Percentiles rank a stretch among this genome's conserved stretches.
Conservation (phyloP, 2,329 filamentous ascomycete genomes). For the Nigrograna mackinnonii region DNA sequence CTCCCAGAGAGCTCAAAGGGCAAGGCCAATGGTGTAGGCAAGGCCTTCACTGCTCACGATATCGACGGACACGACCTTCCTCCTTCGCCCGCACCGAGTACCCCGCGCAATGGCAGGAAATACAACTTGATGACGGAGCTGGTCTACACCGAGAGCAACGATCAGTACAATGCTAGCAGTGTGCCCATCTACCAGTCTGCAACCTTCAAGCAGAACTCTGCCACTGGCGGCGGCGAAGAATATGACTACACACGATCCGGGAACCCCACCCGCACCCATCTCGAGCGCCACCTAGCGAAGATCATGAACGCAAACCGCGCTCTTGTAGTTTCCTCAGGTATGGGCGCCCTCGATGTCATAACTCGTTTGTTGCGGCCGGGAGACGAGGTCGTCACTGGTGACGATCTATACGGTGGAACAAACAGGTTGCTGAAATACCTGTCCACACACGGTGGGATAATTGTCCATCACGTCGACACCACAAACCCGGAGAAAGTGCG, state of each 20-base stretch:
- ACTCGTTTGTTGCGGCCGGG: conserved; percentile 87
- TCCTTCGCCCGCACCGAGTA: conserved; percentile 85
- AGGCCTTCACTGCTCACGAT: conserved; percentile 43
- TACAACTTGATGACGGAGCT: conserved; percentile 96
- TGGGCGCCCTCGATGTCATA: conserved; percentile 97
- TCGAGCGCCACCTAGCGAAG: conserved; percentile 96
- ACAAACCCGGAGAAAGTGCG: conserved; percentile 74
- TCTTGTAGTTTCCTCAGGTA: conserved; percentile 92
- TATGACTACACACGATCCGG: conserved; percentile 99
- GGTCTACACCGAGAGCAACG: conserved; percentile 92
- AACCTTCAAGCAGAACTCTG: conserved; percentile 92
- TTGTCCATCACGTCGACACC: conserved; percentile 96
- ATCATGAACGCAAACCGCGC: conserved; percentile 96
- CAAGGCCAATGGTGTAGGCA: conserved; percentile 41
- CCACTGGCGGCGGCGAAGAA: conserved; percentile 76
- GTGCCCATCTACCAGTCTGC: conserved; percentile 98
- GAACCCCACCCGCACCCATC: conserved; percentile 93
- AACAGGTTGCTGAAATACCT: conserved; percentile 93
- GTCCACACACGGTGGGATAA: conserved; percentile 83
- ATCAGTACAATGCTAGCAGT: conserved; percentile 96
- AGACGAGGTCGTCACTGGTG: conserved; percentile 95
- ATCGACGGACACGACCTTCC: conserved; percentile 44
- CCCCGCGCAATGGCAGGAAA: conserved; percentile 79
- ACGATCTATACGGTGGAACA: conserved; percentile 95
- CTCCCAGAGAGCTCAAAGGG: conserved; percentile 36